Evolutionary conservation across 2,329 filamentous ascomycete genomes (phyloP).

Genomic region (Alternaria novae-zelandiae): DNA sequence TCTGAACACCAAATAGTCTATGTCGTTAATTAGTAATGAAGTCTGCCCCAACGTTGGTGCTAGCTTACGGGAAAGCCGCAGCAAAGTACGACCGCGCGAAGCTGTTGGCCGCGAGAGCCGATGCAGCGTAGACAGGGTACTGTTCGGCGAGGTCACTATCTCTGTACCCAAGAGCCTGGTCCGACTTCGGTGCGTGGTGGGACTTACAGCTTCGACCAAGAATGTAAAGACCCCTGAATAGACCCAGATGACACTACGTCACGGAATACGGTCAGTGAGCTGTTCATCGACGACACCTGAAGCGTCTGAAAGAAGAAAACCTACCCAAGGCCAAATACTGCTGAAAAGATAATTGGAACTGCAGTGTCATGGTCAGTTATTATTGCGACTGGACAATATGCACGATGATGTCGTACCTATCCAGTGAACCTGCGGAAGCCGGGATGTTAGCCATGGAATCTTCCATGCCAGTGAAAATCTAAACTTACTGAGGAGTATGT

Average conservation of each 20-base stretch:
- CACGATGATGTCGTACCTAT: conserved; percentile 51
- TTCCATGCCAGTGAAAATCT: conserved; percentile 62
- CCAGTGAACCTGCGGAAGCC: conserved; percentile 55
- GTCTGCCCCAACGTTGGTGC: conserved; percentile 1
- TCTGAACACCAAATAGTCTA: conserved; percentile 54
- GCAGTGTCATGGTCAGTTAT: conserved; percentile 43
- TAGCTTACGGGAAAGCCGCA: conserved; percentile 52
- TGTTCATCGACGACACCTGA: conserved; percentile 29
- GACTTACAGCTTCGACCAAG: conserved; percentile 67
- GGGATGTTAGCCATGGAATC: conserved; percentile 37
- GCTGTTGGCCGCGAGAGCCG: conserved; percentile 58
- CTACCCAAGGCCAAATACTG: conserved; percentile 55
- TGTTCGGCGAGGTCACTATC: conserved; percentile 37
- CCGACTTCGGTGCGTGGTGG: conserved; percentile 28
- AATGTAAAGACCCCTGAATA: conserved; percentile 91
- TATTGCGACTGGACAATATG: conserved; percentile 32
- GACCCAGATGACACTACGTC: conserved; percentile 71
- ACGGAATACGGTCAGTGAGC: conserved; percentile 39
- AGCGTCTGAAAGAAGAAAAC: conserved; percentile 20
- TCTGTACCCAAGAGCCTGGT: conserved; percentile 20
- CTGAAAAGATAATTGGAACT: conserved; percentile 59
- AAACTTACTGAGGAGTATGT: conserved; percentile 74
- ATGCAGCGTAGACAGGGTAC: conserved; percentile 59
- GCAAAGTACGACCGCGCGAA: conserved; percentile 58
- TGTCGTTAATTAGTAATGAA: conserved; percentile 6